Conservation (phyloP, 176 grass and related monocot species). For the Triticum monococcum region DNA sequence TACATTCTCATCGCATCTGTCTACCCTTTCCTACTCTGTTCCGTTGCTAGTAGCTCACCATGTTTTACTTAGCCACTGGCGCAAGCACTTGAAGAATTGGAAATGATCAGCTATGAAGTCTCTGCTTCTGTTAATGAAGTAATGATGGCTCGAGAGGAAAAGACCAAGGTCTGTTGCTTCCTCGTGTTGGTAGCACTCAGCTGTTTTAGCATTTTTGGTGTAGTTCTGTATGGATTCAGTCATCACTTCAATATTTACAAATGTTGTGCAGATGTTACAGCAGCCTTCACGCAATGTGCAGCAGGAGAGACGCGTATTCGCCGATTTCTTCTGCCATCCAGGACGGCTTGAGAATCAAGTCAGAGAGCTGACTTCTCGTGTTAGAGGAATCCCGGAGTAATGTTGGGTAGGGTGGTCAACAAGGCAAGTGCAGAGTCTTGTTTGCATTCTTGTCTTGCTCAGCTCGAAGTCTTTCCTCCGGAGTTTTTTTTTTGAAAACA, state of each 20-base stretch:
- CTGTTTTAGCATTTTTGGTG: not conserved
- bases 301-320: slow-evolving; percentile 63
- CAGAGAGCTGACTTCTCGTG: slow-evolving; percentile 39
- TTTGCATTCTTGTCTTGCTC: not conserved
- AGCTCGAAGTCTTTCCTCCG: not conserved
- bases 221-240: slow-evolving; percentile 19
- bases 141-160: slow-evolving; percentile 67
- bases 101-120: slow-evolving; percentile 66
- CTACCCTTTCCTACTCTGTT: slow-evolving; percentile 3
- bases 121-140: slow-evolving; percentile 85
- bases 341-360: slow-evolving; percentile 66
- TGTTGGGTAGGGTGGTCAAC: not conserved
- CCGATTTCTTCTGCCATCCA: slow-evolving; percentile 72
- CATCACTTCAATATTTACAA: not conserved
- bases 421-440: not conserved
- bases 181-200: not conserved
- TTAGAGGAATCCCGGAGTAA: slow-evolving; percentile 51
- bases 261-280: slow-evolving; percentile 55
- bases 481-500: not conserved
- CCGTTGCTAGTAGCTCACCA: not conserved
- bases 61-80: slow-evolving; percentile 49
- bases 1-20: slow-evolving; percentile 37
- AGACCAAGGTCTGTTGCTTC: slow-evolving; percentile 57
- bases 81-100: slow-evolving; percentile 75
- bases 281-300: slow-evolving; percentile 50